These are phyloP conservation scores for Rosa multiflora DNA, from an alignment of 306 rosid genomes.

Conservation along the genomic window DNA sequence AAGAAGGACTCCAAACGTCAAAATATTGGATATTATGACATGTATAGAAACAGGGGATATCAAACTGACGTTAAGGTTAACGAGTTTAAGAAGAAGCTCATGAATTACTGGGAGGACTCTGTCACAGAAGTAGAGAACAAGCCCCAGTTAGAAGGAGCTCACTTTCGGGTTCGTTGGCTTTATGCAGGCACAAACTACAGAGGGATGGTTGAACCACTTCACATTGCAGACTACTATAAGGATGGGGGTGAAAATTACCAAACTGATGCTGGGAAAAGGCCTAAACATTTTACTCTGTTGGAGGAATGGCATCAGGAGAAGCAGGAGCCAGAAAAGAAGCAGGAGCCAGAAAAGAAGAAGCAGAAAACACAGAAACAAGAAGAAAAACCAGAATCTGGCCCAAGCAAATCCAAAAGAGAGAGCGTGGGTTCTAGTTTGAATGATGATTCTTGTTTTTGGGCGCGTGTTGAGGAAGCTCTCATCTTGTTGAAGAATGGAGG, in stretches of 20 bases:
- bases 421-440: too few species aligned
- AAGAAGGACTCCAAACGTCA: constrained; percentile 27
- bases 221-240: constrained; percentile 49
- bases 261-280: constrained; percentile 15
- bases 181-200: constrained; percentile 45
- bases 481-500: too few species aligned
- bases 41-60: constrained; percentile 17
- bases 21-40: constrained; percentile 54
- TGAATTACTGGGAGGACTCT: constrained; percentile 40
- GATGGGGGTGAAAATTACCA: constrained; percentile 12
- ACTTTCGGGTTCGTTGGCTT: constrained; percentile 41
- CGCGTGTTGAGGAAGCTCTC: too few species aligned
- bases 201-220: constrained; percentile 66
- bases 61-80: constrained; percentile 12
- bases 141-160: constrained; percentile 43
- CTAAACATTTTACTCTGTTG: constrained; percentile 37
- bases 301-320: constrained; percentile 29
- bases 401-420: too few species aligned
- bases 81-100: constrained; percentile 20
- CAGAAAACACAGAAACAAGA: too few species aligned
- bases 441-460: too few species aligned
- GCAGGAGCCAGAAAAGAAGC: too few species aligned
- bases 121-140: constrained; percentile 42
- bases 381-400: too few species aligned
- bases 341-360: too few species aligned